phyloP scores from a whole-genome alignment of 108 stramenopile species.

The Conticribra weissflogii region DNA sequence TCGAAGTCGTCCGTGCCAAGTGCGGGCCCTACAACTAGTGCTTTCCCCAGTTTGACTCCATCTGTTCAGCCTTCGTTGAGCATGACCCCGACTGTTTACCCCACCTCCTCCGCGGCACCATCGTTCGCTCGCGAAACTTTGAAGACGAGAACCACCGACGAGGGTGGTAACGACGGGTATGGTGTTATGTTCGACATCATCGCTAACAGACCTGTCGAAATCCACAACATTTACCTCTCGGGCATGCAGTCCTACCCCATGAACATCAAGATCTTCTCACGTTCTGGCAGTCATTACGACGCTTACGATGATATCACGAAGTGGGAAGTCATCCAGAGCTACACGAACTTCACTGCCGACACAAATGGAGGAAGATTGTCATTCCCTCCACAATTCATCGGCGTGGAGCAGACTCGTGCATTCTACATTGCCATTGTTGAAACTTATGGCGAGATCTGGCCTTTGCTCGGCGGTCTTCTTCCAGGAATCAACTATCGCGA shows the following conservation, averaged over 20 bases:
- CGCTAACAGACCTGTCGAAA: slow-evolving; percentile 7
- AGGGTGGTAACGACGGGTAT: slow-evolving; percentile 8
- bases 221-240: slow-evolving; percentile 8
- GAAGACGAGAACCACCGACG: neutral
- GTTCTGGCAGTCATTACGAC: slow-evolving; percentile 10
- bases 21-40: neutral
- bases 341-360: slow-evolving; percentile 9
- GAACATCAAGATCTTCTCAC: slow-evolving; percentile 15
- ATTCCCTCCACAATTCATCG: slow-evolving; percentile 3
- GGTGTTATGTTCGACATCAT: slow-evolving; percentile 25
- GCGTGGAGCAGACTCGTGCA: slow-evolving; percentile 2
- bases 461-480: slow-evolving; percentile 1
- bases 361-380: neutral
- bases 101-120: neutral
- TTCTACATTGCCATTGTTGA: slow-evolving; percentile 31
- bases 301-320: slow-evolving; percentile 12
- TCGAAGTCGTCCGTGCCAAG: slow-evolving; percentile 4
- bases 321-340: slow-evolving; percentile 15
- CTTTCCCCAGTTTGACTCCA: neutral
- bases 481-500: slow-evolving; percentile 17
- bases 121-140: neutral
- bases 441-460: slow-evolving; percentile 15
- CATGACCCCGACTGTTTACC: neutral
- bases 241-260: slow-evolving; percentile 11
- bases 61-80: neutral